Evolutionary conservation across 23 red algal species (phyloP).

Genomic region (Chondrus crispus): DNA sequence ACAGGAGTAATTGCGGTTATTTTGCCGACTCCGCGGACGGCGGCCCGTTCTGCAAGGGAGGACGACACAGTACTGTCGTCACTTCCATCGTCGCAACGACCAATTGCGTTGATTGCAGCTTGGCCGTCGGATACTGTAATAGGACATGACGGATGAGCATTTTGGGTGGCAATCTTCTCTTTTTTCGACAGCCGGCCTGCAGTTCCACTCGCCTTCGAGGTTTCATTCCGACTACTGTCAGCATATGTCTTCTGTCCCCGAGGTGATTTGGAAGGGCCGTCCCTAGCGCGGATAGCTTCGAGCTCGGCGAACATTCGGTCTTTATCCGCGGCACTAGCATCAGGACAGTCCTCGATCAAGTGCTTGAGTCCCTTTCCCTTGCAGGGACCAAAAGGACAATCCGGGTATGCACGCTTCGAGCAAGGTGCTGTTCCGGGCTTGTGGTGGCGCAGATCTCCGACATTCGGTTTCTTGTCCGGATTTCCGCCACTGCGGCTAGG

Average conservation of each 20-base stretch:
- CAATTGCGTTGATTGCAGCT: background rate
- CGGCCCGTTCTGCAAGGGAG: background rate
- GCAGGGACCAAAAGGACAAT: background rate
- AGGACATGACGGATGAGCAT: background rate
- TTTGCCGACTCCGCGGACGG: background rate
- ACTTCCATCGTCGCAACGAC: constrained; percentile 17
- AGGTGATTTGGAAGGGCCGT: constrained; percentile 1
- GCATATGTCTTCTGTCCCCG: background rate
- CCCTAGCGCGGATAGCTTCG: background rate
- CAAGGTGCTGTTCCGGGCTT: background rate
- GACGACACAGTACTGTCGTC: constrained; percentile 4
- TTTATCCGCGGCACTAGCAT: background rate
- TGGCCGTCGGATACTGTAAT: background rate
- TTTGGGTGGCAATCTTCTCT: background rate
- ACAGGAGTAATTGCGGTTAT: background rate
- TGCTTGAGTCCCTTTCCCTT: background rate
- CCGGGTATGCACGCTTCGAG: background rate
- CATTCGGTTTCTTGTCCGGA: background rate
- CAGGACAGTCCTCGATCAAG: background rate
- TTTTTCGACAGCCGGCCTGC: background rate
- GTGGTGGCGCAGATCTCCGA: background rate
- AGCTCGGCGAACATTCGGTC: background rate
- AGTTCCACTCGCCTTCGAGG: background rate
- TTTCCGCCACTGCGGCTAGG: background rate
- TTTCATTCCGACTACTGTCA: background rate